Conservation (phyloP, 352 stramenopile genomes). For the Peronospora belbahrii region DNA sequence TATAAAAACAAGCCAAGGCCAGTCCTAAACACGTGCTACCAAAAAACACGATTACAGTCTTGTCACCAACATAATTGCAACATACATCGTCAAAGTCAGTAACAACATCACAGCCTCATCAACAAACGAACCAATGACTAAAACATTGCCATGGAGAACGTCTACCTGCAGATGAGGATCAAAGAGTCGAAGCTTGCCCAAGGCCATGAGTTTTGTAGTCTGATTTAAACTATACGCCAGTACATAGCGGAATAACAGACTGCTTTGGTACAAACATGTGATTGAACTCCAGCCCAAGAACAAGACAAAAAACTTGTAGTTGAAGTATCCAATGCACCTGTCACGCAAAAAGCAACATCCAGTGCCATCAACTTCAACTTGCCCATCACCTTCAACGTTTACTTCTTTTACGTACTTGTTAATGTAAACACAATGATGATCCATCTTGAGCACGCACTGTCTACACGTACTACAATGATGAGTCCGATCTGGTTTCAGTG, state of each 20-base stretch:
- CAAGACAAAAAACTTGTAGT: constrained; percentile 87
- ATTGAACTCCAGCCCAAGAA: constrained; percentile 72
- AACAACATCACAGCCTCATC: no score
- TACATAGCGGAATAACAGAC: constrained; percentile 57
- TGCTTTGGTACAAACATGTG: constrained; percentile 63
- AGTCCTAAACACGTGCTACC: constrained; percentile 51
- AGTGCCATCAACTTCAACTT: constrained; percentile 8
- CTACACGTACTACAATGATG: constrained; percentile 78
- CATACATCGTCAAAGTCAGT: background rate
- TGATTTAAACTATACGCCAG: constrained; percentile 48
- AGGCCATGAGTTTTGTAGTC: constrained; percentile 44
- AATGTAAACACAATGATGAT: constrained; percentile 85
- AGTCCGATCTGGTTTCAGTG: constrained; percentile 66
- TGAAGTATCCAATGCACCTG: constrained; percentile 83
- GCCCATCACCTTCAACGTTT: background rate
- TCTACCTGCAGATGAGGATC: constrained; percentile 57
- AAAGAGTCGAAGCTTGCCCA: constrained; percentile 43
- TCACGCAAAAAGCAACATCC: background rate
- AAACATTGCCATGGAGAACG: no score
- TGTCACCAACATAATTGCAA: background rate
- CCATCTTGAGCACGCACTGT: constrained; percentile 82
- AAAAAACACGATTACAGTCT: constrained; percentile 71
- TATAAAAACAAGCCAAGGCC: constrained; percentile 66
- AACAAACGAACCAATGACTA: background rate
- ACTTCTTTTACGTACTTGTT: constrained; percentile 59